phyloP scores from a whole-genome alignment of 345 rosid species.

The Murraya paniculata region DNA sequence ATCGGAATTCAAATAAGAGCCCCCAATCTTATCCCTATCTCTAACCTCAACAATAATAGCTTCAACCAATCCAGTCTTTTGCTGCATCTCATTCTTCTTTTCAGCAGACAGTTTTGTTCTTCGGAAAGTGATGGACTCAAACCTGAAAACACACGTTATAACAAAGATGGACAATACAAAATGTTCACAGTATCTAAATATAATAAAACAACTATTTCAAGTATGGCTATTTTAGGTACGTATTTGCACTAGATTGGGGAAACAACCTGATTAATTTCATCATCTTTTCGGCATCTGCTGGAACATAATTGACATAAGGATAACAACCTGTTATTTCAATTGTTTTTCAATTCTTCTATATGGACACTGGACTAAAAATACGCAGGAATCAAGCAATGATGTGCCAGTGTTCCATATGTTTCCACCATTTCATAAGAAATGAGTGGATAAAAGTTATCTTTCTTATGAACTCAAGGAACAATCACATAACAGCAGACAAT shows the following conservation, averaged over 20 bases:
- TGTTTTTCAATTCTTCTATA: background rate
- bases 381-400: background rate
- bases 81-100: constrained; percentile 44
- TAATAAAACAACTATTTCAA: background rate
- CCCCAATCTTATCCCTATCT: constrained; percentile 39
- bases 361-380: background rate
- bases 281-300: background rate
- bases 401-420: background rate
- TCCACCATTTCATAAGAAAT: background rate
- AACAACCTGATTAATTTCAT: background rate
- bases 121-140: constrained; percentile 37
- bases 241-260: background rate
- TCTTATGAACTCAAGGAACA: background rate
- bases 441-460: background rate
- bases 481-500: background rate
- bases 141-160: constrained; percentile 21
- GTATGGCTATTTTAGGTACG: background rate
- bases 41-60: constrained; percentile 36
- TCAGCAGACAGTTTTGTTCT: constrained; percentile 34
- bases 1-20: constrained; percentile 30
- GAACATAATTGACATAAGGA: background rate
- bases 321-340: background rate
- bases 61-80: constrained; percentile 41
- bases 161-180: background rate
- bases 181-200: background rate